Evolutionary conservation across 2,329 filamentous ascomycete species (phyloP), one percentile per base, ranked within the genome.

Genomic region (Colletotrichum brevisporum): DNA sequence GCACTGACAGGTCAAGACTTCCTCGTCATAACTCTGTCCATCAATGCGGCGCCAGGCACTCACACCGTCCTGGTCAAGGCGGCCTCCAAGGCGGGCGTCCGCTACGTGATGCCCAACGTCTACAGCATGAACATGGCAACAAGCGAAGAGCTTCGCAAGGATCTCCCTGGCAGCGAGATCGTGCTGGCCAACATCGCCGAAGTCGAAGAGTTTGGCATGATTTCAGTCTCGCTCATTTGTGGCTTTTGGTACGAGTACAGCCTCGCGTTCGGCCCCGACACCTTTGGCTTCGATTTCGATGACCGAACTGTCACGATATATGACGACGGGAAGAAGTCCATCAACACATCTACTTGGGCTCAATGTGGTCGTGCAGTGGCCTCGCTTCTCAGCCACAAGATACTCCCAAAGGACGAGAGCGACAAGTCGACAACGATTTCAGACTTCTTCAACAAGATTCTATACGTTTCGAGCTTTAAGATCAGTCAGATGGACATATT

Each of bases 401-500:
- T 57, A 6, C 24, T 47, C 1, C 64, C 45, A 1, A n/a, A 57
- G 16, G 45, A 51, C 26, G n/a, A 50, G 21, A 68, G 68, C 0
- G 41, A 67, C 10, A 71, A 74, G 6, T 55, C 54, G 6, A 41
- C 15, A 2, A 58, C 47, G 9, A 26, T 59, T 5, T 50, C 47
- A 3, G 80, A 54, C 70, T 82, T 73, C 72, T 78, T 21, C 3
- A 88, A 90, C 76, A 82, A 83, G 59, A 71, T 73, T 0, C 73
- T 91, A 1, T 87, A 84, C 71, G 72, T 90, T 10, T 82, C 81
- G 6, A 90, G 86, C 69, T 92, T 91, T 78, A 77, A 79, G 9
- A 72, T 90, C 71, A 88, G 78, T 70, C 91, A 93, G 77, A 83
- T 83, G 13, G 90, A 93, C 12, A 92, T 93, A 80, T 83, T 93